phyloP scores from a whole-genome alignment of 257 asterid species.

The Knoxia roxburghii region DNA sequence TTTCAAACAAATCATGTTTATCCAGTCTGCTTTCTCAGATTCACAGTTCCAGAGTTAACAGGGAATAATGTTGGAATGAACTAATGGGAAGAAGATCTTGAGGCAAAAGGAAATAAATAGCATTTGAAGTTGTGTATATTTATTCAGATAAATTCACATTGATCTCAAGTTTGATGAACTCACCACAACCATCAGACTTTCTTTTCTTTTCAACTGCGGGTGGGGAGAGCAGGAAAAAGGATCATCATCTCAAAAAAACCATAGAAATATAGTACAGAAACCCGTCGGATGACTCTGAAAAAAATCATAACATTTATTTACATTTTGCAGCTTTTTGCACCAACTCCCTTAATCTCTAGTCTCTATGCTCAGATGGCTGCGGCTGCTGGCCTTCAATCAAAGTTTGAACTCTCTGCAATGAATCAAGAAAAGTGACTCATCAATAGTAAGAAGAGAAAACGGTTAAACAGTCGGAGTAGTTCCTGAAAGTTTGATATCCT shows the following conservation, averaged over 20 bases:
- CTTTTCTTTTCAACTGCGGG: neutral
- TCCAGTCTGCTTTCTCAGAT: no score
- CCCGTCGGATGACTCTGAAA: neutral
- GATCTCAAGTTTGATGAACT: neutral
- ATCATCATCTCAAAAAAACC: neutral
- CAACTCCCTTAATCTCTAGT: conserved; percentile 24
- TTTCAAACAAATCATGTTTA: no score
- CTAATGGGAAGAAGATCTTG: no score
- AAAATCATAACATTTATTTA: neutral
- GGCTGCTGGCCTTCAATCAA: conserved; percentile 50
- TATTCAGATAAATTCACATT: no score
- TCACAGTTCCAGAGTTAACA: no score
- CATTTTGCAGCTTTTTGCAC: conserved; percentile 2
- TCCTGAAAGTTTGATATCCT: neutral
- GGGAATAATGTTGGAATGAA: no score
- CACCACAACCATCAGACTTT: neutral
- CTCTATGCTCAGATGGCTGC: conserved; percentile 24
- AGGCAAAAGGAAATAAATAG: no score
- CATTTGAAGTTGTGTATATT: no score
- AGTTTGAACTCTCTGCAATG: conserved; percentile 63
- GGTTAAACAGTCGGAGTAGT: neutral
- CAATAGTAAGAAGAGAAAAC: neutral
- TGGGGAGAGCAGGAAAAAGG: neutral
- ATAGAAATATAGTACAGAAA: neutral
- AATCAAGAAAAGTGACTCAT: conserved; percentile 1